A percentile compares a stretch with the other conserved stretches of the same genome.
These are phyloP conservation scores for Sclerotinia nivalis DNA, from an alignment of 2,329 filamentous ascomycete genomes.

Conservation along the genomic window DNA sequence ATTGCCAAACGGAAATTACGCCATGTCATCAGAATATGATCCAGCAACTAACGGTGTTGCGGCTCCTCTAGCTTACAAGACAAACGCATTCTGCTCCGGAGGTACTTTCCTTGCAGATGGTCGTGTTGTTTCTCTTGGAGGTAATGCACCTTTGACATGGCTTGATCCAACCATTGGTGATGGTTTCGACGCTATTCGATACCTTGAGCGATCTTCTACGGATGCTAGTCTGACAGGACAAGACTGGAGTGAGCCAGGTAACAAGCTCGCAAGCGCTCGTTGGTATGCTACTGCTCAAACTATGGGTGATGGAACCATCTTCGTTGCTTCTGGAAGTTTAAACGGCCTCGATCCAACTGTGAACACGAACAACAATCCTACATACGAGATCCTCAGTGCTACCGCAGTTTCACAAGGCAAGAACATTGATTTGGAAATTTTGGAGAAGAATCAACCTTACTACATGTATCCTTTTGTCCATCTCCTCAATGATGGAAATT, in stretches of 20 bases:
- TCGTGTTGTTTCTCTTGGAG: slow-evolving; percentile 55
- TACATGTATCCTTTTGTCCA: slow-evolving; percentile 66
- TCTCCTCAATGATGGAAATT: slow-evolving; percentile 55
- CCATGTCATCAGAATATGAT: slow-evolving; percentile 62
- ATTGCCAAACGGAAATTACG: slow-evolving; percentile 55
- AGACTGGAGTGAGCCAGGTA: slow-evolving; percentile 56
- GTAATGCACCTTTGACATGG: slow-evolving; percentile 56
- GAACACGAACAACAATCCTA: slow-evolving; percentile 61
- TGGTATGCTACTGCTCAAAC: slow-evolving; percentile 64
- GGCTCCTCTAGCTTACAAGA: slow-evolving; percentile 51
- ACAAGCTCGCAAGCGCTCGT: slow-evolving; percentile 53
- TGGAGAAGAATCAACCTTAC: slow-evolving; percentile 60
- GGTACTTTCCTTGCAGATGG: slow-evolving; percentile 60
- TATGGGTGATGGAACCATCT: slow-evolving; percentile 56
- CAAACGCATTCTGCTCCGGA: slow-evolving; percentile 63
- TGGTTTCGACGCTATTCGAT: slow-evolving; percentile 59
- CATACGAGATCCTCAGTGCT: slow-evolving; percentile 58
- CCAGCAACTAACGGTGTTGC: slow-evolving; percentile 48
- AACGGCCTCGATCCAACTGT: slow-evolving; percentile 58
- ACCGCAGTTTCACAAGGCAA: slow-evolving; percentile 50
- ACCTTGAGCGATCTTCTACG: slow-evolving; percentile 51
- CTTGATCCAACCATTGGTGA: slow-evolving; percentile 59
- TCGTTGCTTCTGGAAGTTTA: slow-evolving; percentile 60
- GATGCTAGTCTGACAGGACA: slow-evolving; percentile 50
- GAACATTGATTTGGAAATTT: slow-evolving; percentile 54